Base-by-base conservation (phyloP, 2,329 filamentous ascomycete genomes). In the Phyllosticta capitalensis region DNA sequence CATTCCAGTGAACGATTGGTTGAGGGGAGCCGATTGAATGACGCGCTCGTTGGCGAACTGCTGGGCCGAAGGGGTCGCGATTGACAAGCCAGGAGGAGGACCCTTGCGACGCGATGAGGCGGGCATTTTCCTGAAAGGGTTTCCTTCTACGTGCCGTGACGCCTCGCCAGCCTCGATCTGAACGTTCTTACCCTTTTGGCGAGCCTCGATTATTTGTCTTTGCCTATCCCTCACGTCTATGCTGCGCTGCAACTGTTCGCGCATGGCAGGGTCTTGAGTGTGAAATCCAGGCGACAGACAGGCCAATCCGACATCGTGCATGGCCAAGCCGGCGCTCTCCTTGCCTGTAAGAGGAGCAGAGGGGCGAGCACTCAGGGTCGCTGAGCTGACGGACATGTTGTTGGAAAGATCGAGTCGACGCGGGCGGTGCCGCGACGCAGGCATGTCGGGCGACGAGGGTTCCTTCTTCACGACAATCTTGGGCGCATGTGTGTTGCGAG, bases 401-500 rank as follows among this genome's bases (percentile, higher is more conserved):
- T 72, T 73, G 63, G 89, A 89, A 30, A 95, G 81, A 72, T 94
- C 89, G 60, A 95, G 81, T 69, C 84, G 87, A 68, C 87, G 83
- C 14, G 89, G 89, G 61, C 89, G 83, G 68, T 90, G 89, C 56
- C 89, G 83, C 58, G 87, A 83, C 61, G 84, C 83, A 56, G 84
- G 80, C 68, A 94, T 83, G 64, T 88, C 88, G 58, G 92, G 92
- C 53, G 92, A 96, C 50, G 88, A 78, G 12, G 92, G 92, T 74
- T 99, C 94, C 75, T 96, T 96, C 80, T 97, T 97, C 61, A 99
- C 92, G 64, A 95, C 82, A 63, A 96, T 95, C 76, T 90, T 92
- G 49, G 89, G 89, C 61, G 80, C 75, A 52, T 76, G 69, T 55
- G 79, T 72, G 72, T 76, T 74, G 71, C 81, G 78, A 75, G 79